Base-by-base conservation (phyloP, 208 protist species). In the Trypanosomatidae sp. region DNA sequence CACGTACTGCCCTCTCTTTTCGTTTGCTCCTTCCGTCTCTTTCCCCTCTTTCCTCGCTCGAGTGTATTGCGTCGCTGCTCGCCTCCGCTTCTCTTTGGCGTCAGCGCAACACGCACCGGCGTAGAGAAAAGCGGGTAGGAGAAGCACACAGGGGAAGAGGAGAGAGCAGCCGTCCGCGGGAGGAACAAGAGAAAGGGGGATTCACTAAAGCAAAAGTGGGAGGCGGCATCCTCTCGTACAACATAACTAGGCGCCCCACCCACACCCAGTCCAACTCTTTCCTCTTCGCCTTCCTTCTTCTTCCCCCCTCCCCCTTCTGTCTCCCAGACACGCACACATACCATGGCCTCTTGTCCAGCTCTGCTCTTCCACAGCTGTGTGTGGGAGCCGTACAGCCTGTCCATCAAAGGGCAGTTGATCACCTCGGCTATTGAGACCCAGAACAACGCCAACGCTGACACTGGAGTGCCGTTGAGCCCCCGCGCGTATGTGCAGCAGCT, bases 281-380 rank as follows among this genome's bases (percentile, higher is more conserved):
- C 56, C 33, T 62, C 56, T 55, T 17, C 50, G 22, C 10, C 22
- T 39, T 0, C 56, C 28, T 62, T 36, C 19, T 33, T 19, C 59
- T 19, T 41, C 36, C 22, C 12, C 33, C 28, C 59, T 64, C 28
- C 12, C 33, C 59, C 36, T 22, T 17, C 5, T 39, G 6, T 64
- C 25, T 28, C 19, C n/a, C n/a, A 41, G 33, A 9, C 33, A 13
- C 46, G 58, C 28, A 33, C 47, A 33, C 47, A 59, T 25, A 43
- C 2, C 22, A 85, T 69, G 83, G 74, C 49, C 78, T 93, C 71
- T 84, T 93, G 59, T 82, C 92, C 74, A 89, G 94, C 81, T 83
- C 87, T 64, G 76, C 76, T 80, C 9, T 80, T 80, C 59, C 76
- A 66, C 50, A 66, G 62, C 41, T 80, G 75, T 60, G 49, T 80